Evolutionary conservation across 768 basidiomycete genomes (phyloP).

Genomic region (Mycena rebaudengoi): DNA sequence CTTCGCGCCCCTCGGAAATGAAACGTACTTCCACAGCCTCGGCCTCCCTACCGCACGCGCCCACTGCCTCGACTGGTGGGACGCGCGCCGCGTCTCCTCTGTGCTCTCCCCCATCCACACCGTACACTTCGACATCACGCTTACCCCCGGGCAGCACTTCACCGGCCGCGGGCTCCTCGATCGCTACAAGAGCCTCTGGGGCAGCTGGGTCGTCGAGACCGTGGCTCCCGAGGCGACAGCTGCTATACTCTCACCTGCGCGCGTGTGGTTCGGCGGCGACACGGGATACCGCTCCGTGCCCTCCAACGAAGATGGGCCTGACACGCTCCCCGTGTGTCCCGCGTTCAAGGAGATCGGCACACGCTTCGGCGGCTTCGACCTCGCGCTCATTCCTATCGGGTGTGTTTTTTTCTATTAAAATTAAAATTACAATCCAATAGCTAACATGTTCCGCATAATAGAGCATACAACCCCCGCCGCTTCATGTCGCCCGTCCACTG

Average conservation of each 20-base stretch:
- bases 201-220: conserved; percentile 69
- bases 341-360: conserved; percentile 78
- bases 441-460: too few relatives aligned
- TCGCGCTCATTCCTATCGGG: conserved; percentile 76
- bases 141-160: conserved; percentile 73
- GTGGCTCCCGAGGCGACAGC: conserved; percentile 49
- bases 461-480: conserved; percentile 60
- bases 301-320: conserved; percentile 44
- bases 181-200: conserved; percentile 68
- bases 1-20: conserved; percentile 68
- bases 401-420: too few relatives aligned
- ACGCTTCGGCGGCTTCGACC: conserved; percentile 65
- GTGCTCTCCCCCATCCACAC: conserved; percentile 26
- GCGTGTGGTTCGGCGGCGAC: conserved; percentile 73
- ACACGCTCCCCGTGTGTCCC: conserved; percentile 63
- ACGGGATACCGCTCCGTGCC: conserved; percentile 64
- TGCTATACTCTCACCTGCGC: conserved; percentile 43
- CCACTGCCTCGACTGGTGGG: conserved; percentile 75
- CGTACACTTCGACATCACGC: conserved; percentile 56
- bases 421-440: too few relatives aligned
- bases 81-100: conserved; percentile 50
- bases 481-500: conserved; percentile 68
- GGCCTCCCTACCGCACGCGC: conserved; percentile 49
- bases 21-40: conserved; percentile 47
- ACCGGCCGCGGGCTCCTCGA: conserved; percentile 60